Base-by-base conservation (phyloP, 306 rosid species). In the Amphicarpaea edgeworthii region DNA sequence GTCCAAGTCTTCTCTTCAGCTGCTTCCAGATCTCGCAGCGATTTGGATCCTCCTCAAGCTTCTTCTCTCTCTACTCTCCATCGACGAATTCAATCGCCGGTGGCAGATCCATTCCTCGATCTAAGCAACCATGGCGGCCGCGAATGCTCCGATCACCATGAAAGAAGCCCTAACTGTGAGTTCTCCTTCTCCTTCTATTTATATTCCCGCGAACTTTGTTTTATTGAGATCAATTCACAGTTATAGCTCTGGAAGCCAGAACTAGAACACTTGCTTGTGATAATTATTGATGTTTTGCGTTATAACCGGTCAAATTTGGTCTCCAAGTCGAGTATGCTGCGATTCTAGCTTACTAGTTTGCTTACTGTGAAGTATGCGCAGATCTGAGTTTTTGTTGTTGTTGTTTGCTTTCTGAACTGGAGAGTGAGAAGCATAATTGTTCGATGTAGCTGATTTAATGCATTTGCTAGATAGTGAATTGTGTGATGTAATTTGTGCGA, bases 101-200 rank as follows among this genome's bases (percentile, higher is more conserved):
- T 50, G 32, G 38, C 83, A 85, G 97, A 91, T 94, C 96, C 72
- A 41, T 68, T 85, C 81, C 40, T 77, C 85, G 90, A 91, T 91
- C 95, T 50, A 67, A 83, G 84, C 68, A 85, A 76, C 73, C 90
- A 93, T 93, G 98, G 97, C 98, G 86, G 96, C 97, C 68, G 97
- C 98, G 30, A 94, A 79, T 80, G 98, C 98, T 82, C 98, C 98
- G 94, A 94, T 94, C 96, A 83, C 98, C 95, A 91, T 94, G 98
- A 90, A 85, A 76, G 98, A 94, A 81, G 96, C 91, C 81, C 77
- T 94, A 43, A 94, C 98, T 30, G 98, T 94, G 26, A 83, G 91
- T 85, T 28, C 57, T 79, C 68, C 7, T 71, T 61, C 77, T 78
- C 49, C 46, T 59, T 53, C 68, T 9, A 60, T n/a, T 16, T 81